These are phyloP conservation scores for Lactarius tabidus DNA, from an alignment of 768 basidiomycete genomes.

Conservation along the genomic window DNA sequence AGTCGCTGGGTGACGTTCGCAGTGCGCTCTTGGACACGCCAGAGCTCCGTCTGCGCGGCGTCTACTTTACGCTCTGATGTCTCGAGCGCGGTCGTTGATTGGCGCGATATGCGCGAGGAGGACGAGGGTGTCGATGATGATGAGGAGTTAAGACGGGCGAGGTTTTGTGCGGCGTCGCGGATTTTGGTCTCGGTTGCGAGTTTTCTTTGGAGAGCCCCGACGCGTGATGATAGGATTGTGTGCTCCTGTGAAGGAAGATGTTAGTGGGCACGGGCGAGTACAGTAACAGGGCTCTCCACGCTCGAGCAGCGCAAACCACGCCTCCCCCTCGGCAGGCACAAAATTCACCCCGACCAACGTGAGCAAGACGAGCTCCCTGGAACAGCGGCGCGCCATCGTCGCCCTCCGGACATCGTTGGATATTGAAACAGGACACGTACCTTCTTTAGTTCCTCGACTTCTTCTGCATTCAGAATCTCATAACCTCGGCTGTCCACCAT, in stretches of 20 bases:
- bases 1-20: constrained; percentile 60
- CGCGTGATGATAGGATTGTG: constrained; percentile 59
- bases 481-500: constrained; percentile 85
- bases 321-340: too few relatives aligned
- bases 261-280: background rate
- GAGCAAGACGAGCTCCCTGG: too few relatives aligned
- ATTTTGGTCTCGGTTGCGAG: constrained; percentile 81
- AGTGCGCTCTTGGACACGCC: constrained; percentile 59
- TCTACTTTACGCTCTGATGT: constrained; percentile 72
- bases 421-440: constrained; percentile 42
- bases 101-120: constrained; percentile 56
- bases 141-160: constrained; percentile 60
- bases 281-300: too few relatives aligned
- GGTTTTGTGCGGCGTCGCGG: constrained; percentile 76
- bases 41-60: constrained; percentile 63
- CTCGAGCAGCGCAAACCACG: too few relatives aligned
- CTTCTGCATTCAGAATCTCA: constrained; percentile 69
- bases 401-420: background rate
- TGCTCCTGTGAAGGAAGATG: constrained; percentile 55
- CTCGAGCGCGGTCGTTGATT: constrained; percentile 67
- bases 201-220: constrained; percentile 66
- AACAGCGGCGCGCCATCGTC: too few relatives aligned
- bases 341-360: too few relatives aligned
- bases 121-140: constrained; percentile 28
- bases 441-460: constrained; percentile 68